Conservation (phyloP, 2,329 filamentous ascomycete genomes). For the Knufia fluminis region DNA sequence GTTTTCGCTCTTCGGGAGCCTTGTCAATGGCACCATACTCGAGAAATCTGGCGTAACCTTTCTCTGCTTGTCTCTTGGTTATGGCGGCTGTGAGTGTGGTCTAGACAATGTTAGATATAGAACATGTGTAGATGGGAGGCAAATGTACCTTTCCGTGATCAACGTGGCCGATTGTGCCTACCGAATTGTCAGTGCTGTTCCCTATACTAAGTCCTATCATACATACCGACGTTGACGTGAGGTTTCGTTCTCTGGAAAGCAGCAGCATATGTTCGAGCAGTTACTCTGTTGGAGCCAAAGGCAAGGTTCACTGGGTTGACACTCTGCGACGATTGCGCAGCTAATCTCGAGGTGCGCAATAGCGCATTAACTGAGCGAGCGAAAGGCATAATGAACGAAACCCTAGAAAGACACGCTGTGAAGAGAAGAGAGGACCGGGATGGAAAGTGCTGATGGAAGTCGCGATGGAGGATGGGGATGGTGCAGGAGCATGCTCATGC, state of each 20-base stretch:
- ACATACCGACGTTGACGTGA: constrained; percentile 90
- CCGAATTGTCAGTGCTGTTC: not conserved
- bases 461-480: not conserved
- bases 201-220: not conserved
- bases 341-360: constrained; percentile 69
- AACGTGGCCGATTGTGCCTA: constrained; percentile 96
- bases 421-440: constrained; percentile 4
- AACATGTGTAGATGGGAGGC: constrained; percentile 13
- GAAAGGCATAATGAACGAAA: constrained; percentile 61
- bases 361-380: constrained; percentile 70
- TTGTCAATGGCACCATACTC: constrained; percentile 98
- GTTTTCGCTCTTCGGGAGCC: constrained; percentile 97
- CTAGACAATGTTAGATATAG: constrained; percentile 40
- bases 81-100: constrained; percentile 97
- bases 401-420: not conserved
- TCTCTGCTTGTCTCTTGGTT: constrained; percentile 94
- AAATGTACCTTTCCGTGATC: constrained; percentile 89
- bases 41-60: constrained; percentile 87
- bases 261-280: constrained; percentile 48
- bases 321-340: constrained; percentile 54
- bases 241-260: constrained; percentile 84
- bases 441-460: not conserved
- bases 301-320: constrained; percentile 64
- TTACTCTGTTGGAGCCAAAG: constrained; percentile 37
- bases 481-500: not conserved